These are phyloP conservation scores for Curvularia spicifera DNA, from an alignment of 2,329 filamentous ascomycete genomes.

Conservation along the genomic window DNA sequence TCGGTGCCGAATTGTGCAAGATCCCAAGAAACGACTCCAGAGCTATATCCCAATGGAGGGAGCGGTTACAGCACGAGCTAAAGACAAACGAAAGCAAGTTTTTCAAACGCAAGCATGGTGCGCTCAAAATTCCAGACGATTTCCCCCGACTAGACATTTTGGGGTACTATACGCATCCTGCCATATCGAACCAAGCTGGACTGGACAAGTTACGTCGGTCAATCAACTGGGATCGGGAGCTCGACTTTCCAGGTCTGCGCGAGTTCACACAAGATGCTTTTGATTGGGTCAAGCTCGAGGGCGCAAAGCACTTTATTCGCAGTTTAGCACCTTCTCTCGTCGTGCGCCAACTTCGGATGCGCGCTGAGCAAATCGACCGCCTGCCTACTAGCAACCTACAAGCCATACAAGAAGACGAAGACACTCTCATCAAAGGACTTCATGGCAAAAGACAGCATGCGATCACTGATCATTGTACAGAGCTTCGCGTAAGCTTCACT, in stretches of 20 bases:
- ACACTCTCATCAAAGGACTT: constrained; percentile 68
- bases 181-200: constrained; percentile 70
- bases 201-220: constrained; percentile 61
- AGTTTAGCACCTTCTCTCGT: constrained; percentile 80
- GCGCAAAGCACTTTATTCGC: constrained; percentile 83
- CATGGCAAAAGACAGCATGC: constrained; percentile 72
- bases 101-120: constrained; percentile 78
- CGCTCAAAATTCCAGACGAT: constrained; percentile 74
- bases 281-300: constrained; percentile 80
- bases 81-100: constrained; percentile 81
- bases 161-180: constrained; percentile 85
- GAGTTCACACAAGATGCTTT: constrained; percentile 80
- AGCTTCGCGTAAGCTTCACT: constrained; percentile 78
- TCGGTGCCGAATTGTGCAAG: constrained; percentile 75
- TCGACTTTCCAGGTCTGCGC: constrained; percentile 72
- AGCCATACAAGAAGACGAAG: constrained; percentile 56
- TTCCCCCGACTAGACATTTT: constrained; percentile 84
- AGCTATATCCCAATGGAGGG: constrained; percentile 73
- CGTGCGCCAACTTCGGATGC: constrained; percentile 61
- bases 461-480: constrained; percentile 75
- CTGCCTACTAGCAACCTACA: constrained; percentile 41
- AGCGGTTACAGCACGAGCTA: constrained; percentile 75
- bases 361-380: constrained; percentile 32
- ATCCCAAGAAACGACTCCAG: constrained; percentile 65
- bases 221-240: constrained; percentile 66